Evolutionary conservation across 208 protist genomes (phyloP).

Genomic region (Leptomonas seymouri): DNA sequence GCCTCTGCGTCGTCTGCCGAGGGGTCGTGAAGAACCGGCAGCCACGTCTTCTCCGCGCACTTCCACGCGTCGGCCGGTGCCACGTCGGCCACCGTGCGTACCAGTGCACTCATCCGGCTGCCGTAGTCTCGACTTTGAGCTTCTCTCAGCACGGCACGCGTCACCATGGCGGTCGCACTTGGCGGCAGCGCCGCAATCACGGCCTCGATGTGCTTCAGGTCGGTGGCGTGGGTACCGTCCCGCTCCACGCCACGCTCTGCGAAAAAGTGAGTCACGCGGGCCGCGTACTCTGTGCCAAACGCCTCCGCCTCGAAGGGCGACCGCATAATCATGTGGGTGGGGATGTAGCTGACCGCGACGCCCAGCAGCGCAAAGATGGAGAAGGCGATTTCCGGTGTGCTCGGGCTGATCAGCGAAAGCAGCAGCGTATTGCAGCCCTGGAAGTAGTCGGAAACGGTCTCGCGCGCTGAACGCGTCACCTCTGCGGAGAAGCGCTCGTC

Average conservation of each 20-base stretch:
- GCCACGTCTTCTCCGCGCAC: slow-evolving; percentile 35
- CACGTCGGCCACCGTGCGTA: slow-evolving; percentile 38
- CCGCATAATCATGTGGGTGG: slow-evolving; percentile 1
- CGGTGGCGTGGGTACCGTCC: not conserved
- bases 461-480: slow-evolving; percentile 24
- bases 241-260: slow-evolving; percentile 16
- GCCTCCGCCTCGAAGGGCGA: slow-evolving; percentile 15
- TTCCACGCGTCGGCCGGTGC: slow-evolving; percentile 40
- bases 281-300: slow-evolving; percentile 17
- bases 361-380: slow-evolving; percentile 25
- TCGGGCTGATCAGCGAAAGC: slow-evolving; percentile 42
- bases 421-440: slow-evolving; percentile 28
- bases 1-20: slow-evolving; percentile 31
- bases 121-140: slow-evolving; percentile 33
- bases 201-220: slow-evolving; percentile 7
- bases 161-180: slow-evolving; percentile 14
- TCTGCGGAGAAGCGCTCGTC: slow-evolving; percentile 15
- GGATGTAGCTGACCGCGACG: slow-evolving; percentile 23
- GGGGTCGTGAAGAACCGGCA: slow-evolving; percentile 38
- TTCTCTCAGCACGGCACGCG: slow-evolving; percentile 18
- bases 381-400: slow-evolving; percentile 10
- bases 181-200: slow-evolving; percentile 27
- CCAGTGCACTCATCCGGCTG: slow-evolving; percentile 29
- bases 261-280: slow-evolving; percentile 18
- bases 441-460: slow-evolving; percentile 37